phyloP scores from a whole-genome alignment of 768 basidiomycete genomes.

The Trametes villosa region DNA sequence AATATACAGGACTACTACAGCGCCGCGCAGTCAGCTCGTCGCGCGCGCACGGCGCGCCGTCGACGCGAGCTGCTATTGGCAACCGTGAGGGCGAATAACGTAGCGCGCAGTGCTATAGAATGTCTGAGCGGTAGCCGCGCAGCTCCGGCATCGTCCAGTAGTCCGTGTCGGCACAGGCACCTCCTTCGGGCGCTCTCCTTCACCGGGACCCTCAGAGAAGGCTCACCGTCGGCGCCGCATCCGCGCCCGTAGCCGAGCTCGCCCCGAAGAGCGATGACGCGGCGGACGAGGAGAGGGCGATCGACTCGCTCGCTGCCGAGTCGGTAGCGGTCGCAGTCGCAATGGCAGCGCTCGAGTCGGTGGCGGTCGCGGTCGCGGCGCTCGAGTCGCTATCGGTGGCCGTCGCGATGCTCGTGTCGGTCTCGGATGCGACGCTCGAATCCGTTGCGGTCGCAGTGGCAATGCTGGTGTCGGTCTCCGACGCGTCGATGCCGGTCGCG shows the following conservation, averaged over 20 bases:
- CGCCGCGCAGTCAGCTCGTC: not conserved
- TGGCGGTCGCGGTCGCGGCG: constrained; percentile 3
- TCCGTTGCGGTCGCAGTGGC: not conserved
- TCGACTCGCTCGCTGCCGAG: not conserved
- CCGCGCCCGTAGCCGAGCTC: too few species aligned
- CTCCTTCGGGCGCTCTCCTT: not conserved
- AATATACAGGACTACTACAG: constrained; percentile 4
- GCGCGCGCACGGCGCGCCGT: not conserved
- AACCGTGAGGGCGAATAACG: not conserved
- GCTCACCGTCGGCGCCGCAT: not conserved
- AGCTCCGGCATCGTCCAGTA: not conserved
- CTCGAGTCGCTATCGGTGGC: not conserved
- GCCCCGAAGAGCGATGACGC: too few species aligned
- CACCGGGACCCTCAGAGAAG: not conserved
- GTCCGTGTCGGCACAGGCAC: not conserved
- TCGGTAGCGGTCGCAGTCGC: not conserved
- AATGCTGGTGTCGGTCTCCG: not conserved
- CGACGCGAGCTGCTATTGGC: not conserved
- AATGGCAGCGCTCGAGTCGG: not conserved
- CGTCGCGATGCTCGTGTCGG: not conserved
- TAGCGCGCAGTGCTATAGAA: not conserved
- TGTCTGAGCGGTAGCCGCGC: constrained; percentile 3
- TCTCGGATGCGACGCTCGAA: not conserved
- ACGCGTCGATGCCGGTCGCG: not conserved
- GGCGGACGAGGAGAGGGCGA: too few species aligned